These are phyloP conservation scores for Raphanus raphanistrum DNA, from an alignment of 345 rosid species.

Conservation along the genomic window DNA sequence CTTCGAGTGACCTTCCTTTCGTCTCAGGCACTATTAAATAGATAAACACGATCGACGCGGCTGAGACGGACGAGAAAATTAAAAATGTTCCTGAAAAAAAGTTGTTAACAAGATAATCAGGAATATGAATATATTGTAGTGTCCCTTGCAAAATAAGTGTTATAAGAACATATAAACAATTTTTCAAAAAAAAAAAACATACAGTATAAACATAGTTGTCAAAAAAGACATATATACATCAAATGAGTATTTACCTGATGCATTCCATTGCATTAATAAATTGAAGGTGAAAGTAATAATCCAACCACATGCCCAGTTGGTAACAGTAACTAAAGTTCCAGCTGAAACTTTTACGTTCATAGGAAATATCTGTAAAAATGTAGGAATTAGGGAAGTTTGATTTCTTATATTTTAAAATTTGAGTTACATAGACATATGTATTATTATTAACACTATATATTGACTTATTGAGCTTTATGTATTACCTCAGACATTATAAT, in stretches of 20 bases:
- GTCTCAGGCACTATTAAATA: constrained; percentile 57
- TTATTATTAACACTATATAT: background rate
- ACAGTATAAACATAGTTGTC: too few species aligned
- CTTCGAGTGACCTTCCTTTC: constrained; percentile 55
- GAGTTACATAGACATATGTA: background rate
- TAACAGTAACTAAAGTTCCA: constrained; percentile 50
- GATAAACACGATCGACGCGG: constrained; percentile 36
- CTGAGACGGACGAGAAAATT: constrained; percentile 32
- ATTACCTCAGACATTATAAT: constrained; percentile 69
- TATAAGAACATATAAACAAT: background rate
- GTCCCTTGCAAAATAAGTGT: background rate
- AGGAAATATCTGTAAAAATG: constrained; percentile 46
- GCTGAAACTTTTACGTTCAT: constrained; percentile 55
- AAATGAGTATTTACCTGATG: constrained; percentile 38
- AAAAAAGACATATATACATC: background rate
- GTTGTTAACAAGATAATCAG: background rate
- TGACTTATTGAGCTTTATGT: background rate
- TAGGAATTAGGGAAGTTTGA: background rate
- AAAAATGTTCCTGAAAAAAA: constrained; percentile 55
- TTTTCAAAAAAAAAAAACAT: too few species aligned
- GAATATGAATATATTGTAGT: background rate
- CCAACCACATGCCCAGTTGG: constrained; percentile 47
- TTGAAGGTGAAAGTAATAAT: constrained; percentile 49
- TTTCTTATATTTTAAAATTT: background rate
- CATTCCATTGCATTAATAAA: constrained; percentile 50